Percentiles rank a stretch among this genome's conserved stretches.
phyloP scores from a whole-genome alignment of 257 asterid species.

The Solanum verrucosum region DNA sequence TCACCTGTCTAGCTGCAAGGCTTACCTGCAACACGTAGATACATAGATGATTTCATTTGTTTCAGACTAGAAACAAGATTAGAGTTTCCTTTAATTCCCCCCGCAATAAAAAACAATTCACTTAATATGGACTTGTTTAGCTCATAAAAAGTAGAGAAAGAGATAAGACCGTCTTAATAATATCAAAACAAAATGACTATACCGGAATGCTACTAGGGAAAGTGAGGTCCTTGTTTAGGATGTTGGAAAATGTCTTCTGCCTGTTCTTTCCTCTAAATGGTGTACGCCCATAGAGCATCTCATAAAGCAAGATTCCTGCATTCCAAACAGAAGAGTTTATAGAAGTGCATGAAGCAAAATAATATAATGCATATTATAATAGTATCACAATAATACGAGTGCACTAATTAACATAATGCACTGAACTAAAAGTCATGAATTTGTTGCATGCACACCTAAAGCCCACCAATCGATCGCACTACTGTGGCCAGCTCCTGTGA shows the following conservation, averaged over 20 bases:
- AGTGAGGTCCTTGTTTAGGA: constrained; percentile 90
- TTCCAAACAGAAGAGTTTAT: background rate
- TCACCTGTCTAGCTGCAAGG: constrained; percentile 75
- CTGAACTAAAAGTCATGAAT: background rate
- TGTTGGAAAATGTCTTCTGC: constrained; percentile 91
- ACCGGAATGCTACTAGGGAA: constrained; percentile 98
- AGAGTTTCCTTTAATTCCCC: background rate
- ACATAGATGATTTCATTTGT: background rate
- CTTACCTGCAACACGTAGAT: constrained; percentile 39
- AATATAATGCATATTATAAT: background rate
- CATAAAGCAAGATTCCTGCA: constrained; percentile 81
- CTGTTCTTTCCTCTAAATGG: constrained; percentile 97
- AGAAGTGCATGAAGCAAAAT: background rate
- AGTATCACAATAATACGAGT: background rate
- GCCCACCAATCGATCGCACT: constrained; percentile 99
- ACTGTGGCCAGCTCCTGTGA: constrained; percentile 85
- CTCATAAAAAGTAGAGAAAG: background rate
- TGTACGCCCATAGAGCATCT: constrained; percentile 95
- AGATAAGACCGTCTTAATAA: background rate
- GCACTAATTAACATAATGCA: background rate
- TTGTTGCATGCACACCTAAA: constrained; percentile 39
- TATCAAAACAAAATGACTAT: background rate
- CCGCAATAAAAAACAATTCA: background rate
- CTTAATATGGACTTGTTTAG: background rate
- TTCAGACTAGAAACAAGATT: background rate